Conservation (phyloP, 768 basidiomycete genomes). For the Tricholoma matsutake region DNA sequence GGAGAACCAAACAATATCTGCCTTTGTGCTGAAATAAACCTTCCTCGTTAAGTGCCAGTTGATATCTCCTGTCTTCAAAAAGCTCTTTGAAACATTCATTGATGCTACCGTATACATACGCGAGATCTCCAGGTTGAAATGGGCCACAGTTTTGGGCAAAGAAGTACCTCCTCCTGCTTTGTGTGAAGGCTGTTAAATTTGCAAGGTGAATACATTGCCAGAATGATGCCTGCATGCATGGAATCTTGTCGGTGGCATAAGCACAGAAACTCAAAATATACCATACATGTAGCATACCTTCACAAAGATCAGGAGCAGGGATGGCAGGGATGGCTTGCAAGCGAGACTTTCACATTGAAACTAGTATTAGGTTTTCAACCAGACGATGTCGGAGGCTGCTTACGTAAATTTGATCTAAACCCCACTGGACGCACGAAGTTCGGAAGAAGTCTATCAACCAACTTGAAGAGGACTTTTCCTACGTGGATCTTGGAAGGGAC, state of each 20-base stretch:
- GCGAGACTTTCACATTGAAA: too few species aligned
- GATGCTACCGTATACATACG: conserved; percentile 20
- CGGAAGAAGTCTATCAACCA: not conserved
- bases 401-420: not conserved
- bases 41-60: conserved; percentile 19
- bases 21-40: conserved; percentile 7
- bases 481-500: not conserved
- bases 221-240: conserved; percentile 14
- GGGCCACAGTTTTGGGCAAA: not conserved
- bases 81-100: conserved; percentile 18
- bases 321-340: not conserved
- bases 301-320: not conserved
- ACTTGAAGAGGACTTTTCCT: not conserved
- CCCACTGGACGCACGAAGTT: too few species aligned
- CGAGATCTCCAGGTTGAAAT: conserved; percentile 30
- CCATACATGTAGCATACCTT: not conserved
- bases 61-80: conserved; percentile 19
- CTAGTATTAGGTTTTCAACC: too few species aligned
- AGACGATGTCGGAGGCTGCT: too few species aligned
- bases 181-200: not conserved
- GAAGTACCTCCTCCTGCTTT: not conserved
- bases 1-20: conserved; percentile 35
- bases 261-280: not conserved
- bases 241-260: conserved; percentile 6
- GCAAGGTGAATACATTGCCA: conserved; percentile 16